Evolutionary conservation across 352 stramenopile genomes (phyloP).

Genomic region (Phytophthora aleatoria): DNA sequence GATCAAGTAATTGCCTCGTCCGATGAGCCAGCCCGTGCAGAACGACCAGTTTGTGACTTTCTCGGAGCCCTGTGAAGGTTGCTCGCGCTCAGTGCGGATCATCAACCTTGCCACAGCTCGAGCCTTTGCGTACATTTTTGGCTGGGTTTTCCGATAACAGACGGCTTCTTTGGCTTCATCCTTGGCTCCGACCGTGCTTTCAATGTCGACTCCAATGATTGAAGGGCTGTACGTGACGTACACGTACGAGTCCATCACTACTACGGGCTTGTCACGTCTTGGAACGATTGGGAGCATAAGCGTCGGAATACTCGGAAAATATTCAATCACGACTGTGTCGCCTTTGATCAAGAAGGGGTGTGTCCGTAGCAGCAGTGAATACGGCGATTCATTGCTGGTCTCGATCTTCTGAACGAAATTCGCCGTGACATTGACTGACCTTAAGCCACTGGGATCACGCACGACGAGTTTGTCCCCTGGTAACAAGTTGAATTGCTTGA

Average conservation of each 20-base stretch:
- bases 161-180: slow-evolving; percentile 63
- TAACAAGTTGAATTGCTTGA: slow-evolving; percentile 34
- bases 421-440: slow-evolving; percentile 16
- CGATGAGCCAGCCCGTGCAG: slow-evolving; percentile 72
- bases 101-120: slow-evolving; percentile 57
- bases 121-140: slow-evolving; percentile 61
- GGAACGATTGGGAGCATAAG: slow-evolving; percentile 42
- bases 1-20: slow-evolving; percentile 59
- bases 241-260: slow-evolving; percentile 51
- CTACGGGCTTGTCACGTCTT: slow-evolving; percentile 22
- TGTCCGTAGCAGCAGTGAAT: slow-evolving; percentile 36
- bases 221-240: slow-evolving; percentile 21
- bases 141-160: slow-evolving; percentile 57
- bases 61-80: slow-evolving; percentile 5
- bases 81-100: slow-evolving; percentile 37
- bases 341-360: slow-evolving; percentile 54
- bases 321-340: slow-evolving; percentile 47
- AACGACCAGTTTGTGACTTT: slow-evolving; percentile 36
- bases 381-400: slow-evolving; percentile 15
- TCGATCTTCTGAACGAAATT: slow-evolving; percentile 1
- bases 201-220: slow-evolving; percentile 15
- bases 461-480: slow-evolving; percentile 38
- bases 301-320: slow-evolving; percentile 55
- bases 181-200: slow-evolving; percentile 51
- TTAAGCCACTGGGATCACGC: slow-evolving; percentile 17